Evolutionary conservation across 2,329 filamentous ascomycete genomes (phyloP), one percentile per base, ranked within the genome.

Genomic region (Delphinella strobiligena): DNA sequence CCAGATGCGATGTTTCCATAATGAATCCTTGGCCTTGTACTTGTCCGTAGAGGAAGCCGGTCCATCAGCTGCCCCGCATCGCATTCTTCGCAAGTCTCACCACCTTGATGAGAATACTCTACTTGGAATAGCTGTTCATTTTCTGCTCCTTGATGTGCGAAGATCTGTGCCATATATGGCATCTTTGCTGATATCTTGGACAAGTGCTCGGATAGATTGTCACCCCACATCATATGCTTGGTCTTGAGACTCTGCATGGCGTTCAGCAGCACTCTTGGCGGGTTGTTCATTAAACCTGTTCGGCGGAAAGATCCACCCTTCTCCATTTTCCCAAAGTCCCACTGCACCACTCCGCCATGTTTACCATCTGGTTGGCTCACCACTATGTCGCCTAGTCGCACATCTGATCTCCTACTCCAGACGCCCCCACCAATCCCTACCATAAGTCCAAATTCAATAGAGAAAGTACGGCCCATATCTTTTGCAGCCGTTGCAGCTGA

Each of bases 311-410:
- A n/a, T n/a, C n/a, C n/a, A n/a, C n/a, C n/a, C n/a, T n/a, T n/a
- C n/a, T n/a, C n/a, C n/a, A n/a, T 19, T 18, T 51, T 54, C 1
- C 45, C 47, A 27, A 47, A 44, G 30, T 55, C 50, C 19, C 47
- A 50, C 31, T 54, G 48, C 2, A 53, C 34, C 2, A 56, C 50
- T 2, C 51, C 53, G 8, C 51, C 52, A 18, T 40, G 35, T 7
- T 15, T 19, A 0, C 42, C 40, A 2, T 34, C 19, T 1, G 53
- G 51, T 15, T 45, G 34, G 36, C 51, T 51, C 4, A 54, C 38
- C 1, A 50, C 46, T 3, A 54, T 36, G 24, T 54, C 51, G 2
- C 51, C 52, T 3, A 54, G 49, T 0, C 52, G 47, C 2, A 55
- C 45, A 19, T 54, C 51, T 8, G 22, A n/a, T 9, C 34, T 18